Conservation (phyloP, 2,329 filamentous ascomycete species). For the Epichloe uncinata region DNA sequence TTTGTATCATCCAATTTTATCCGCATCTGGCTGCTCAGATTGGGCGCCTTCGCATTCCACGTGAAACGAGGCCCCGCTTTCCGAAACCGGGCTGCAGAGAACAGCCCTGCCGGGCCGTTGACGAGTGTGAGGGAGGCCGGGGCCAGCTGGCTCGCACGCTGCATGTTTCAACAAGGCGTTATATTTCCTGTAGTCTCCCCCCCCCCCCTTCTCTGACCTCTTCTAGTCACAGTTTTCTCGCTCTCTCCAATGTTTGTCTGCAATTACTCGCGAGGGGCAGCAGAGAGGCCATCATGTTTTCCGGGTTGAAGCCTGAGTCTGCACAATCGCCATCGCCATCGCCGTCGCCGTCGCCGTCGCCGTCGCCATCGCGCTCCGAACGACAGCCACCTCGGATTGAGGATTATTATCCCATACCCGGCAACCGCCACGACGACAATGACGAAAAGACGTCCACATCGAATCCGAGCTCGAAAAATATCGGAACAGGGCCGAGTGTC, state of each 20-base stretch:
- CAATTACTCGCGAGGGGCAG: not conserved
- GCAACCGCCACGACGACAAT: not conserved
- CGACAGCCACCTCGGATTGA: not conserved
- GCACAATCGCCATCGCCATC: not conserved
- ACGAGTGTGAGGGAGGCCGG: too few species aligned
- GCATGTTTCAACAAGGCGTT: too few species aligned
- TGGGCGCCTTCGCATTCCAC: too few species aligned
- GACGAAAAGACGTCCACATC: not conserved
- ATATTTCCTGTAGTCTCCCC: too few species aligned
- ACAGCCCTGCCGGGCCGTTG: too few species aligned
- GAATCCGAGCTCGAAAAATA: constrained; percentile 4
- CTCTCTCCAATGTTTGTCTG: not conserved
- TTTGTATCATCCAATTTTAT: too few species aligned
- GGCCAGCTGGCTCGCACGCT: too few species aligned
- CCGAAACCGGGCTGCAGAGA: too few species aligned
- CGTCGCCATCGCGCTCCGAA: not conserved
- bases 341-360: too few species aligned
- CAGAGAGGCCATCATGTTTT: constrained; percentile 1
- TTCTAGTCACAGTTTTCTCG: not conserved
- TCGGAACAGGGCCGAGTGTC: constrained; percentile 23
- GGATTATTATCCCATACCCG: not conserved
- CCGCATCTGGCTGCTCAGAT: too few species aligned
- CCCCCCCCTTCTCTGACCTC: too few species aligned
- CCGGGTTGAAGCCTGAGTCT: not conserved
- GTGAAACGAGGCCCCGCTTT: too few species aligned